Base-by-base conservation (phyloP, 805 yeast genomes). In the Cyberlindnera maclurae region DNA sequence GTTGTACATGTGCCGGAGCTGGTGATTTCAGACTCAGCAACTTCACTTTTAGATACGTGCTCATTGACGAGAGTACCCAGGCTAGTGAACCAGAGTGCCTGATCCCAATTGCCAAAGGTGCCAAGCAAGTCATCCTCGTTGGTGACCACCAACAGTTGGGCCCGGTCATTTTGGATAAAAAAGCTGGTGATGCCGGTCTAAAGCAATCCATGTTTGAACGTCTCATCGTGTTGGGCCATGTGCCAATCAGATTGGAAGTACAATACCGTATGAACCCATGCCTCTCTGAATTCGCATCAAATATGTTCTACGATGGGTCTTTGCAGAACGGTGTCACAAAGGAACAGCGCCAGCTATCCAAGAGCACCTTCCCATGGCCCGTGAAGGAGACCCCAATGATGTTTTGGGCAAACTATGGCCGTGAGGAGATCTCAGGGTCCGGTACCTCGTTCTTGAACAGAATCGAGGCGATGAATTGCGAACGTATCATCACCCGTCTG, bases 121-220 rank as follows among this genome's bases (percentile, higher is more conserved):
- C 94, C 33, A 82, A 82, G 55, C 96, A 89, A 57, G 86, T 88
- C 6, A 75, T 89, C 33, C 64, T 89, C 26, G 96, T 88, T 29
- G 97, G 97, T 54, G 97, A 89, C 59, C 97, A 90, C 62, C 90
- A 87, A 63, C 97, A 89, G 65, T 68, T 89, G 47, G 96, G 97
- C 2, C 97, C 97, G 0, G 94, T 88, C 17, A 82, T 90, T 35
- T 60, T 85, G 40, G 87, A 85, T 49, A 75, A 77, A 51, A 72
- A 73, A 49, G 96, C 95, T 3, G 87, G 82, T 13, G 80, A 80
- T 45, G 95, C 95, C 0, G 96, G 97, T 17, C 70, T 90, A 40
- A 74, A 73, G 43, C 95, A 85, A 56, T 87, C 96, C 1, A 64
- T 89, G 38, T 89, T 89, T 60, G 96, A 90, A 61, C 73, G 97